These are phyloP conservation scores for Choiromyces venosus DNA, from an alignment of 495 filamentous ascomycete genomes.

Conservation along the genomic window DNA sequence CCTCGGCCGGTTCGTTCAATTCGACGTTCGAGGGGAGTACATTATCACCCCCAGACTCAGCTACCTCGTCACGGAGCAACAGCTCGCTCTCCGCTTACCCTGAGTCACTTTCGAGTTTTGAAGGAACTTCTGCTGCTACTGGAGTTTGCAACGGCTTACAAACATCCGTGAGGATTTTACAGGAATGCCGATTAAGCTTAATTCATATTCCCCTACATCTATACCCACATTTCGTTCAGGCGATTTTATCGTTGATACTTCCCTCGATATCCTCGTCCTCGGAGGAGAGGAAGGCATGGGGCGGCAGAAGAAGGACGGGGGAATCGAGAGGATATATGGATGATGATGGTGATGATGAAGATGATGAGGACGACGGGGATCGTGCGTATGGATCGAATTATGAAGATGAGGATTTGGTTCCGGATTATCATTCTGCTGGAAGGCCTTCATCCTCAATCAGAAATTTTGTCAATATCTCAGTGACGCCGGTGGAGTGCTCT, in stretches of 20 bases:
- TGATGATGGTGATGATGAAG: conserved; percentile 15
- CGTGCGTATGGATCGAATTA: not conserved
- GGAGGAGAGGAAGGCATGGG: not conserved
- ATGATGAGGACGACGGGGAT: conserved; percentile 5
- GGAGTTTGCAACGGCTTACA: conserved; percentile 42
- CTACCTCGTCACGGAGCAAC: conserved; percentile 28
- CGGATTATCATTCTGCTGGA: conserved; percentile 34
- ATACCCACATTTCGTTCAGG: conserved; percentile 74
- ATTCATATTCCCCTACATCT: conserved; percentile 84
- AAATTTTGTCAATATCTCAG: conserved; percentile 85
- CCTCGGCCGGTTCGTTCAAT: conserved; percentile 5
- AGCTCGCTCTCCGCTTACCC: conserved; percentile 33
- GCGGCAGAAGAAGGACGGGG: not conserved
- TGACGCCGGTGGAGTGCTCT: conserved; percentile 90
- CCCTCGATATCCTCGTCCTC: conserved; percentile 43
- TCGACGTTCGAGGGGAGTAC: conserved; percentile 31
- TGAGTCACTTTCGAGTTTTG: conserved; percentile 4
- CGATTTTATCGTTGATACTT: conserved; percentile 78
- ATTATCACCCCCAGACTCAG: conserved; percentile 26
- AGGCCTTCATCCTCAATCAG: conserved; percentile 44
- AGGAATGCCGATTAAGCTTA: conserved; percentile 83
- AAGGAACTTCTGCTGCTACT: conserved; percentile 19
- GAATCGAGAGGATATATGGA: not conserved
- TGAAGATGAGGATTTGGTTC: conserved; percentile 20
- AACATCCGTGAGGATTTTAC: conserved; percentile 42